These are phyloP conservation scores for Solanum sitiens DNA, from an alignment of 257 asterid species.

Conservation along the genomic window DNA sequence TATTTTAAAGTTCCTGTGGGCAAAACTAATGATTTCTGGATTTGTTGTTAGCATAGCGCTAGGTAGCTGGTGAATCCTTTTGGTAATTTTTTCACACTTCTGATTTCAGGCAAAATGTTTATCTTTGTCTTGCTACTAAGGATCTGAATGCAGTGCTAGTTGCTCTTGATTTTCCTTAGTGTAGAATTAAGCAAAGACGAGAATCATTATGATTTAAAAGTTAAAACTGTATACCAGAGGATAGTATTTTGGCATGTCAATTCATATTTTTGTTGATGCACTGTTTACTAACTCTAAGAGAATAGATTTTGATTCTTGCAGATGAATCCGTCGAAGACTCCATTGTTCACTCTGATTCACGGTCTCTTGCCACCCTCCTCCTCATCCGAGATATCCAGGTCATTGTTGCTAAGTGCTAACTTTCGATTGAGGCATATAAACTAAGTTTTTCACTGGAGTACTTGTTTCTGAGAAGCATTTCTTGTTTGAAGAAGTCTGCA, in stretches of 20 bases:
- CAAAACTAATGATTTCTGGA: background rate
- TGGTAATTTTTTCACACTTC: background rate
- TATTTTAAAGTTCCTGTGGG: background rate
- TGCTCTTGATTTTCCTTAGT: background rate
- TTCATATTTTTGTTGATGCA: slow-evolving; percentile 2
- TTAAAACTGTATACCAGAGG: background rate
- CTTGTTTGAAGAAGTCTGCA: background rate
- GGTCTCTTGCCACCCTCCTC: slow-evolving; percentile 95
- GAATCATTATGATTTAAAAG: background rate
- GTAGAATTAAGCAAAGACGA: background rate
- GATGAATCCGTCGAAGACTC: slow-evolving; percentile 97
- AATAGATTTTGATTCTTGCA: slow-evolving; percentile 95
- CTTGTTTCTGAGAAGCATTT: background rate
- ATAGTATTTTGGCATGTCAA: background rate
- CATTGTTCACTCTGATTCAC: slow-evolving; percentile 87
- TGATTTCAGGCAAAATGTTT: background rate
- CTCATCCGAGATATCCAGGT: slow-evolving; percentile 98
- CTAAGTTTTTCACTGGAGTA: background rate
- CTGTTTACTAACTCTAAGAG: slow-evolving; percentile 64
- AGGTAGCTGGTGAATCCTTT: background rate
- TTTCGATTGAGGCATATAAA: background rate
- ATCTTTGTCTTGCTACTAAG: background rate
- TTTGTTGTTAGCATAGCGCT: background rate
- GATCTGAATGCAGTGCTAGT: background rate
- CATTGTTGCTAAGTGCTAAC: slow-evolving; percentile 1